Evolutionary conservation across 306 rosid genomes (phyloP), one percentile per base, ranked within the genome.

Genomic region (Gleditsia sinensis): DNA sequence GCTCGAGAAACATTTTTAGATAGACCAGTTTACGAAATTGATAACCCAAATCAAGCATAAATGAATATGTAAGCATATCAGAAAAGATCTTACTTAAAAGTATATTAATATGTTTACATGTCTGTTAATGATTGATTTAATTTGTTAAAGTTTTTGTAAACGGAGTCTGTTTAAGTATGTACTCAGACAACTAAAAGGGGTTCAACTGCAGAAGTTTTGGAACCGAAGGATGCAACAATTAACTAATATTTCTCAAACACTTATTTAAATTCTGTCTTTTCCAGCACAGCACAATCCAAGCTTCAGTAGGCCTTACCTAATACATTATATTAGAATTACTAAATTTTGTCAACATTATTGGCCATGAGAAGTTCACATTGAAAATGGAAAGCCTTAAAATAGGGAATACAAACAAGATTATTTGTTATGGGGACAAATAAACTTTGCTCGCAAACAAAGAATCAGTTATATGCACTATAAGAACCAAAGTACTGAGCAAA

Each of bases 161-260:
- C n/a, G n/a, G n/a, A n/a, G n/a, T n/a, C n/a, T n/a, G n/a, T n/a
- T n/a, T n/a, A n/a, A n/a, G n/a, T 3, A 49, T 19, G 7, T 21
- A 20, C 45, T 32, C 34, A 68, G 28, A 16, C n/a, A 43, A 73
- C 59, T 24, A 12, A 14, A 2, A 19, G 27, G 68, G 54, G 19
- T 33, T 60, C 45, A 13, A 25, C 46, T 36, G 37, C 40, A 53
- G n/a, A 33, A 8, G 33, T 45, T 50, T 49, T 11, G 32, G 33
- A 62, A 19, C n/a, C 3, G 14, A 9, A 20, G 9, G 59, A 51
- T 19, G 61, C 28, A 17, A 30, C 1, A 61, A 6, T 54, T 28
- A 46, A 60, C 30, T 43, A 9, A n/a, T 14, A 77, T 69, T 14
- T 62, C 64, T 62, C 69, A 61, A 57, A 28, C 59, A 67, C 43